Conservation (phyloP, 2,329 filamentous ascomycete genomes). For the Colletotrichum trifolii region DNA sequence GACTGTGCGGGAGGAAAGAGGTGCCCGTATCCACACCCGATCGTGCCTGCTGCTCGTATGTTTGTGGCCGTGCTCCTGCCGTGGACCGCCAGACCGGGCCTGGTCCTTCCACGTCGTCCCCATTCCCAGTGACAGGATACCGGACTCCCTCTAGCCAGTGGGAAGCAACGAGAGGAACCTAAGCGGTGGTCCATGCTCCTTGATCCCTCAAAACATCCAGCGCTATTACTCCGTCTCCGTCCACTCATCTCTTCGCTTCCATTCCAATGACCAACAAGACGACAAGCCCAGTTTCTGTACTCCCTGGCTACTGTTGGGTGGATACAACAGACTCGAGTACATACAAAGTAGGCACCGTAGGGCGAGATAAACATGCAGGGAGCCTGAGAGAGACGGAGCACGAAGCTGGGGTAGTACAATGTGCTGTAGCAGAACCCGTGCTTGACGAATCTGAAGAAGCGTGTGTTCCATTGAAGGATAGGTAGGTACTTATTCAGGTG, state of each 20-base stretch:
- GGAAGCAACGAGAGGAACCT: slow-evolving; percentile 17
- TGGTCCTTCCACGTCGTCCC: not conserved
- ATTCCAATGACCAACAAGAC: slow-evolving; percentile 20
- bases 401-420: too few relatives aligned
- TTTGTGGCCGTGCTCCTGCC: too few relatives aligned
- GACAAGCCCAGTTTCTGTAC: slow-evolving; percentile 23
- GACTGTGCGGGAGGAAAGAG: slow-evolving; percentile 1
- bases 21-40: too few relatives aligned
- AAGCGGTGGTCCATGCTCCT: slow-evolving; percentile 34
- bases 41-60: too few relatives aligned
- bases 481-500: too few relatives aligned
- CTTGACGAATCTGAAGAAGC: too few relatives aligned
- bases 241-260: too few relatives aligned
- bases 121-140: slow-evolving; percentile 26
- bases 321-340: slow-evolving; percentile 4
- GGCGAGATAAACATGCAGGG: not conserved
- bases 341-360: slow-evolving; percentile 16
- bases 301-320: slow-evolving; percentile 19
- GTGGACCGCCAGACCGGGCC: slow-evolving; percentile 1
- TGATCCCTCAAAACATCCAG: slow-evolving; percentile 3
- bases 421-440: too few relatives aligned
- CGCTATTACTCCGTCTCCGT: not conserved
- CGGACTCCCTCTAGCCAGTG: slow-evolving; percentile 23
- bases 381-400: too few relatives aligned
- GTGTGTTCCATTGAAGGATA: too few relatives aligned